phyloP scores from a whole-genome alignment of 202 grass and related monocot genomes.

The Carex sylvatica region DNA sequence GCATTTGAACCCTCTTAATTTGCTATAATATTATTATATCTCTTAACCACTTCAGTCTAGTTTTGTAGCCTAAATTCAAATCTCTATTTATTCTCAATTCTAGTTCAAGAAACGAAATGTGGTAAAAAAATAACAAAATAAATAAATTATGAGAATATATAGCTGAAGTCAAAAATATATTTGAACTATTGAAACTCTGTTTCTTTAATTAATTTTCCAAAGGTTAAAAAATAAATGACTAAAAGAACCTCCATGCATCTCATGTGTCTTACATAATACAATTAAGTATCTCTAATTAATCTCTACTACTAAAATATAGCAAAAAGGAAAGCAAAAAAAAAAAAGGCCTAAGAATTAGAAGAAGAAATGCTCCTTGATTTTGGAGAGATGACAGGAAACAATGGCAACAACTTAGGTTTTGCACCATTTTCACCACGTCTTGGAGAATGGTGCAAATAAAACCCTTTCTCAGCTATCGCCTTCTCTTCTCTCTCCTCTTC shows the following conservation, averaged over 20 bases:
- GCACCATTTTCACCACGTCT: conserved; percentile 31
- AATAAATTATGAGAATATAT: no score
- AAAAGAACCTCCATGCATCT: neutral
- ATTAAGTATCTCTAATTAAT: neutral
- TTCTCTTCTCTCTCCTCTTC: conserved; percentile 73
- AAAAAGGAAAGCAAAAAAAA: no score
- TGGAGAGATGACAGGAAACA: conserved; percentile 60
- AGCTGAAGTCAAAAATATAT: neutral
- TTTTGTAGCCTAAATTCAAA: neutral
- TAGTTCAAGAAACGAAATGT: neutral
- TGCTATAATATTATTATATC: neutral
- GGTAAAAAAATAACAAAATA: no score
- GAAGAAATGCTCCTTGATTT: conserved; percentile 10
- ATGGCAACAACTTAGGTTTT: conserved; percentile 57
- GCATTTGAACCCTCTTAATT: no score
- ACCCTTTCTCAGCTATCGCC: conserved; percentile 65
- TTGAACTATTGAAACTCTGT: no score
- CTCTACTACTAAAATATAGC: neutral
- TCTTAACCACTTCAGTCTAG: neutral
- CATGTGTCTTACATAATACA: neutral
- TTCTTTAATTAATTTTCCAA: neutral
- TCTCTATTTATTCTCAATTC: neutral
- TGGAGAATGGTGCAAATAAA: conserved; percentile 76
- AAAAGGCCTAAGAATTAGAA: conserved; percentile 12
- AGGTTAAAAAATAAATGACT: neutral